Base-by-base conservation (phyloP, 2,329 filamentous ascomycete species). In the Ophiostoma sp. region DNA sequence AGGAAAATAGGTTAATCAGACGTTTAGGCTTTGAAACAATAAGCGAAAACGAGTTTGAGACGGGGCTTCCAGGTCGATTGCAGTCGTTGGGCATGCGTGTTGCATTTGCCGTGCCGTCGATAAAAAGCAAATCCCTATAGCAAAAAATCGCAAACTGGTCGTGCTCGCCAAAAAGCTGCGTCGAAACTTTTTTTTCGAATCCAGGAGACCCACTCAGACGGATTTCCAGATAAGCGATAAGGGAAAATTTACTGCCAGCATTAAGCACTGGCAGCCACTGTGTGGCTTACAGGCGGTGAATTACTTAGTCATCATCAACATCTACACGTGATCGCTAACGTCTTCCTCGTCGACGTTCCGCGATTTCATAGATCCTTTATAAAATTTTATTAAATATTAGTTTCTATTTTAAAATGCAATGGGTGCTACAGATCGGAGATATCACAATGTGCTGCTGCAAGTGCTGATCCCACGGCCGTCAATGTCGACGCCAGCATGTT, bases 121-220 rank as follows among this genome's bases (percentile, higher is more conserved):
- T 23, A 65, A 39, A 39, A 65, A 15, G 31, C 60, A 65, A 65
- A 33, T 33, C 57, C 35, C 27, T 10, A 62, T 27, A 15, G 17
- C 5, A 17, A 20, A 62, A 62, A 39, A 65, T 65, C 62, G 62
- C 35, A 65, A 39, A 23, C 33, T 39, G 20, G 33, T 13, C 15
- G 8, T 36, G 33, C 20, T 65, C 35, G 33, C 17, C 60, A 64
- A 64, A 64, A 35, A 20, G 31, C 33, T 17, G 36, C 36, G 36
- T 67, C 65, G 65, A 67, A 67, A 67, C 65, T 67, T 67, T 67
- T 57, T 67, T 67, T 67, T 67, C 62, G 62, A 65, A 65, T 33
- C 27, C 27, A 33, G 27, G 13, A 35, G 65, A 67, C 65, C 65
- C 65, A 67, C 65, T 23, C 20, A 65, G 23, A n/a, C 33, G 20